These are phyloP conservation scores for Ophiosphaerella narmari DNA, from an alignment of 2,329 filamentous ascomycete genomes.

Conservation along the genomic window DNA sequence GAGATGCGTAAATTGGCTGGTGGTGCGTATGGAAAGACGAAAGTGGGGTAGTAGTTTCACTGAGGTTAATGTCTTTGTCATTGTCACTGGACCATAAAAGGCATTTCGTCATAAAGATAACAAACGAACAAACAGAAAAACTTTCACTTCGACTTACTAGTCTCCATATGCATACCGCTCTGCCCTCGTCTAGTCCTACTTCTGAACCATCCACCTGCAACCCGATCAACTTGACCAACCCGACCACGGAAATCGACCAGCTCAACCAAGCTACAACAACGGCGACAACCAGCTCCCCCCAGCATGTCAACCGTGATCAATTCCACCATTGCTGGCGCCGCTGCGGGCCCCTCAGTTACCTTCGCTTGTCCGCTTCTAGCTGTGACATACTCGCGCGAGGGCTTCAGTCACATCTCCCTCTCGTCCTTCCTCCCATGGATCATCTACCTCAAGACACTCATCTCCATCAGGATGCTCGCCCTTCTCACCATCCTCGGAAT, in stretches of 20 bases:
- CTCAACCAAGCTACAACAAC: no score
- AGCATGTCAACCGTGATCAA: no score
- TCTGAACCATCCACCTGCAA: background rate
- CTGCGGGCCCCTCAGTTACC: background rate
- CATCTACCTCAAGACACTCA: background rate
- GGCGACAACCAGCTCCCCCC: no score
- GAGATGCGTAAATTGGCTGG: slow-evolving; percentile 79
- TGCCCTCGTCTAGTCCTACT: background rate
- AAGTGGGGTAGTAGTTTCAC: background rate
- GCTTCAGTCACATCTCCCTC: background rate
- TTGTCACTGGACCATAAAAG: background rate
- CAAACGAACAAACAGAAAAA: background rate
- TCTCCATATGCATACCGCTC: no score
- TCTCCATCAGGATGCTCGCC: background rate
- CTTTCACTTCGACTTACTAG: background rate
- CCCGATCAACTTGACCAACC: no score
- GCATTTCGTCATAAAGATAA: background rate
- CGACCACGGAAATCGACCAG: no score
- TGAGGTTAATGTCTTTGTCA: background rate
- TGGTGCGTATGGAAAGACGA: slow-evolving; percentile 77
- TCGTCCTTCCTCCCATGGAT: background rate
- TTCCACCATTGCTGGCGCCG: background rate
- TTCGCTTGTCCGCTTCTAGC: background rate
- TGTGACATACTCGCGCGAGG: background rate
- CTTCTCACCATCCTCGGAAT: background rate